Conservation (phyloP, 1,139 yeast species). For the Blastobotrys proliferans region DNA sequence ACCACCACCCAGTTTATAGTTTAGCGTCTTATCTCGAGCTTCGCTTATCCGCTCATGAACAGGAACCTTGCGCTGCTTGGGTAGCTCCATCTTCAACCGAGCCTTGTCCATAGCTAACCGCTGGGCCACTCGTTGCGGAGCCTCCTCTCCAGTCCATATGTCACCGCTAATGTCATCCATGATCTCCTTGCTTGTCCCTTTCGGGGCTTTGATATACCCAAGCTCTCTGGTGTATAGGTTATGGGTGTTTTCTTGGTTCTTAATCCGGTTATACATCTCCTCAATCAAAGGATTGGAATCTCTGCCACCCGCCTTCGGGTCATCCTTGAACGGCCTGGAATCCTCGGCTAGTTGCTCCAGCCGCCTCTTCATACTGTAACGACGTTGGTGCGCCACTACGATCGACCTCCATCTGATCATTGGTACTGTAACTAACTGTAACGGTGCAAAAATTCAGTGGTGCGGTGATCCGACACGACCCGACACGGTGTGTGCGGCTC, state of each 20-base stretch:
- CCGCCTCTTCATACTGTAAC: constrained; percentile 34
- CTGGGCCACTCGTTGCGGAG: constrained; percentile 7
- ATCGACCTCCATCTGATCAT: no score
- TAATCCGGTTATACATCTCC: constrained; percentile 14
- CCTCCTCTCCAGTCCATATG: constrained; percentile 73
- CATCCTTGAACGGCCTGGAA: constrained; percentile 36
- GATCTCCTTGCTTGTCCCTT: constrained; percentile 47
- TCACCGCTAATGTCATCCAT: constrained; percentile 49
- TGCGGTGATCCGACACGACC: no score
- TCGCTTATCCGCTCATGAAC: constrained; percentile 43
- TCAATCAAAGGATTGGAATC: constrained; percentile 18
- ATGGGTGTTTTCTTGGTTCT: constrained; percentile 19
- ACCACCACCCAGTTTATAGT: constrained; percentile 51
- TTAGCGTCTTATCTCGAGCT: constrained; percentile 65
- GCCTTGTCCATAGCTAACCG: constrained; percentile 11
- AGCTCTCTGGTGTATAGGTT: constrained; percentile 38
- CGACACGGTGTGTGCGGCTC: no score
- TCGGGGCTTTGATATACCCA: constrained; percentile 40
- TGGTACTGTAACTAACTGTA: no score
- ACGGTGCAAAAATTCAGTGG: no score
- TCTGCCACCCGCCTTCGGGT: constrained; percentile 29
- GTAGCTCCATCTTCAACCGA: constrained; percentile 17
- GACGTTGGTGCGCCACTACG: no score
- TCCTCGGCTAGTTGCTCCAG: constrained; percentile 43
- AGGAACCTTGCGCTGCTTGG: constrained; percentile 19